Base-by-base conservation (phyloP, 495 filamentous ascomycete genomes). In the Entonaema liquescens region DNA sequence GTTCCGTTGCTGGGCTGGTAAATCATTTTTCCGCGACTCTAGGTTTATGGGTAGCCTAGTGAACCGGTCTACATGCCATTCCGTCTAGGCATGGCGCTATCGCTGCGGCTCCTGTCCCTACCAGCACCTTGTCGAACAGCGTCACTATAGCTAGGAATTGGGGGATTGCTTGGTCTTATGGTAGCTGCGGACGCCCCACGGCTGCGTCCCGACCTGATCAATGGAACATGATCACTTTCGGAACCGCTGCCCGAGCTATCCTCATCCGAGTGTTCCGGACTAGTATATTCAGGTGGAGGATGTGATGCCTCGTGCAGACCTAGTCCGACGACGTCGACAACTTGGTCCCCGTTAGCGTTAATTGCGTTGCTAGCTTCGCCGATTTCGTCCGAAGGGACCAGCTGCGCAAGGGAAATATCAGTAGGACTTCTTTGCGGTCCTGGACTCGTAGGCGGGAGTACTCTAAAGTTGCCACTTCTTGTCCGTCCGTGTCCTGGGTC, bases 341-440 rank as follows among this genome's bases (percentile, higher is more conserved):
- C 70, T 26, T 79, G 68, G 47, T 78, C 68, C 3, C 74, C 74
- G 12, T 73, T 71, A 35, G 72, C 76, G 17, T 78, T 79, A 26
- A 84, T 80, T 54, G 79, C 83, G 62, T 84, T 82, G 71, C 90
- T 95, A 23, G 87, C 87, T 78, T 95, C 93, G n/a, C 91, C 93
- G 21, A 83, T 81, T 75, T 92, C 90, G 64, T 94, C 92, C 53
- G 92, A 83, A 2, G 91, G 92, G 35, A 90, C 86, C 35, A 90
- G 77, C 35, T 87, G 85, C 9, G 95, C 93, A 26, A 99, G 88
- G 4, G 94, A 97, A 64, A 99, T 99, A 75, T 99, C 95, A 26
- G 95, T 98, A n/a, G 95, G 94, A 70, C 91, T 94, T 59, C 95
- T 89, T 47, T 92, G 84, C 1, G 95, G 95, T 0, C 96, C 95